Evolutionary conservation across 345 rosid species (phyloP).

Genomic region (Populus alba): DNA sequence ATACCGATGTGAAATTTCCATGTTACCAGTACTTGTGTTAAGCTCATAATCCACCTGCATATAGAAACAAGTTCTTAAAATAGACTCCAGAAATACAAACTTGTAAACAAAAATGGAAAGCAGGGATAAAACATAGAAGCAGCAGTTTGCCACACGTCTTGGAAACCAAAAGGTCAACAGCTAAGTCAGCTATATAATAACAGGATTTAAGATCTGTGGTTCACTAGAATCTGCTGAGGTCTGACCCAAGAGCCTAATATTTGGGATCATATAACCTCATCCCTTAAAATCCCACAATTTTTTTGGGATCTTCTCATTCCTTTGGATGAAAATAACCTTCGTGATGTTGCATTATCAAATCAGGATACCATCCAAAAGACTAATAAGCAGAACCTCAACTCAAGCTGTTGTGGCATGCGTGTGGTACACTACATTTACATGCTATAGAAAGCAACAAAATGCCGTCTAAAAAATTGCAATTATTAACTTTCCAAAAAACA

Average conservation of each 20-base stretch:
- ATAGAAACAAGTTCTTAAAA: slow-evolving; percentile 5
- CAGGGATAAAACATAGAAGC: neutral
- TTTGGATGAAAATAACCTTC: neutral
- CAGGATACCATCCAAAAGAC: neutral
- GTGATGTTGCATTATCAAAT: neutral
- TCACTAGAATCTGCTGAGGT: neutral
- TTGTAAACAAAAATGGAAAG: neutral
- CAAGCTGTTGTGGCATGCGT: neutral
- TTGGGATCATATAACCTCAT: neutral
- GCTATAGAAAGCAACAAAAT: neutral
- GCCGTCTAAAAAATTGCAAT: neutral
- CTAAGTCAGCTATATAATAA: neutral
- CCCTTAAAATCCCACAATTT: neutral
- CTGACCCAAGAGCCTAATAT: neutral
- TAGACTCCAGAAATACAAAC: neutral
- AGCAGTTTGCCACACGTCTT: neutral
- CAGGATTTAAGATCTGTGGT: neutral
- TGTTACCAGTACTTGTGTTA: slow-evolving; percentile 34
- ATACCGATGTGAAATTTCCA: slow-evolving; percentile 37
- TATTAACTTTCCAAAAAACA: neutral
- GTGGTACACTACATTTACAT: neutral
- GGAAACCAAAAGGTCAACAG: neutral
- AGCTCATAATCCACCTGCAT: slow-evolving; percentile 77
- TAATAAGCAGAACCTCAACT: neutral
- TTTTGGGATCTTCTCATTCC: neutral